Evolutionary conservation across 306 rosid genomes (phyloP).

Genomic region (Cajanus cajan): DNA sequence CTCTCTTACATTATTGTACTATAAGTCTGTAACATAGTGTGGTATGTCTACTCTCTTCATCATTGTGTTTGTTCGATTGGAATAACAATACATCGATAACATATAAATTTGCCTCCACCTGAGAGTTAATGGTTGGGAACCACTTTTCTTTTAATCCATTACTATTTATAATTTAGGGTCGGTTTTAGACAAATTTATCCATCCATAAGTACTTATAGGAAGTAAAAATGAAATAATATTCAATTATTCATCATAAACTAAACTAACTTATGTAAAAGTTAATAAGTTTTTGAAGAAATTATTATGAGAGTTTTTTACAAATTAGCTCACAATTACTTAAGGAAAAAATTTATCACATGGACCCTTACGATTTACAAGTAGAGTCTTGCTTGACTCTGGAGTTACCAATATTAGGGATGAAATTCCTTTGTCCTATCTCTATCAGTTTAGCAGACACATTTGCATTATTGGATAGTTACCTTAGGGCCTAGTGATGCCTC

Average conservation of each 20-base stretch:
- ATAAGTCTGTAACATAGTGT: background rate
- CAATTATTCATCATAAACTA: too few species aligned
- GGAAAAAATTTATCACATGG: too few species aligned
- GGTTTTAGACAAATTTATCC: too few species aligned
- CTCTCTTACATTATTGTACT: constrained; percentile 47
- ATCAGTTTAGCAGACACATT: background rate
- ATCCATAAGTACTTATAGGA: too few species aligned
- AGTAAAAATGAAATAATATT: too few species aligned
- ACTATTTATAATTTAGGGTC: too few species aligned
- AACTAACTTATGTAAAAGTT: too few species aligned
- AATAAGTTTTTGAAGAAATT: too few species aligned
- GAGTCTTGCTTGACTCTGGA: background rate
- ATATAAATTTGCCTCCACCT: constrained; percentile 10
- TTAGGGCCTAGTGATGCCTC: background rate
- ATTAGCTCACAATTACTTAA: too few species aligned
- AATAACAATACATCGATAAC: constrained; percentile 33
- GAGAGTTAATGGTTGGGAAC: background rate
- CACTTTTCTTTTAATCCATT: background rate
- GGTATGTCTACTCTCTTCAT: constrained; percentile 29
- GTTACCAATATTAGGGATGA: background rate
- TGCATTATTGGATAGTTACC: background rate
- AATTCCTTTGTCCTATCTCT: background rate
- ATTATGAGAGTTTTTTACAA: too few species aligned
- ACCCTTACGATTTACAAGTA: background rate
- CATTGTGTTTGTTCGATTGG: constrained; percentile 21